Base-by-base conservation (phyloP, 192 early-diverging fungal genomes). In the Cladochytrium replicatum region DNA sequence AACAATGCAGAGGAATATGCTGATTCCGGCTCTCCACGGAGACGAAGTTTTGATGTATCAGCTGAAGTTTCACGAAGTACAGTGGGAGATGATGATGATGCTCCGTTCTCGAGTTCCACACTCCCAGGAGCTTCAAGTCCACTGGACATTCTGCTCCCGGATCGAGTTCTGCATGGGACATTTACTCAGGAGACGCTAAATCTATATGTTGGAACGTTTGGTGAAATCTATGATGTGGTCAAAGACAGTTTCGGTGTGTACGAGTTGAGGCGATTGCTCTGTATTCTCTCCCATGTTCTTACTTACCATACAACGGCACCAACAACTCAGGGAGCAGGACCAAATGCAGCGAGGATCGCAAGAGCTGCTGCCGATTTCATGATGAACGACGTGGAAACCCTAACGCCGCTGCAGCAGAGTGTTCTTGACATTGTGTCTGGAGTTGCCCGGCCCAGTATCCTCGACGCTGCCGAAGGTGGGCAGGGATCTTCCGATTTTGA, bases 101-200 rank as follows among this genome's bases (percentile, higher is more conserved):
- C 34, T 2, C 25, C 19, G 4, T 42, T 26, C 13, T 42, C 30
- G 46, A 38, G 47, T 58, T 6, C 22, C 52, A 22, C 58, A 0
- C 48, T 56, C n/a, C 25, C 48, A 2, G 47, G 48, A 24, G 39
- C 49, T 15, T 25, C 51, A 3, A 63, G 51, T 4, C 54, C 58
- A 11, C 57, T 69, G 8, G n/a, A n/a, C n/a, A n/a, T n/a, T n/a
- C n/a, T n/a, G n/a, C n/a, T n/a, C n/a, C n/a, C n/a, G n/a, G n/a
- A n/a, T n/a, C n/a, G n/a, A n/a, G n/a, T n/a, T n/a, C n/a, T 69
- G 11, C 63, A 69, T 42, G 75, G 75, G n/a, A 48, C 29, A 4
- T 85, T 88, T 34, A 82, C 79, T 2, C 85, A 92, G 55, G 84
- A 89, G 25, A 80, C 83, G 1, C 53, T 89, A 9, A 77, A 74